Evolutionary conservation across 2,329 filamentous ascomycete species (phyloP).

Genomic region (Curvularia sp.): DNA sequence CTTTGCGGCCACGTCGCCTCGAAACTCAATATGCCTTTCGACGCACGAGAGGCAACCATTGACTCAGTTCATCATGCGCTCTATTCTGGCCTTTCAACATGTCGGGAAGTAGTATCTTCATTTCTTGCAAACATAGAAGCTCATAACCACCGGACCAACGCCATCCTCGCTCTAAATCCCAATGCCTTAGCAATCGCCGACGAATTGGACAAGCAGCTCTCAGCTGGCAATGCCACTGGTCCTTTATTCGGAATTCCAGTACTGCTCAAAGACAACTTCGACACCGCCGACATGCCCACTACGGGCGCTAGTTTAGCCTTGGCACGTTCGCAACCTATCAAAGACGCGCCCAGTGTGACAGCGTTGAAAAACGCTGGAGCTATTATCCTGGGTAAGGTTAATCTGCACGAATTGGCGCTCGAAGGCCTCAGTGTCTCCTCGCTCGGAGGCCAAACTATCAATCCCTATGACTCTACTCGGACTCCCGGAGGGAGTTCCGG

Average conservation of each 20-base stretch:
- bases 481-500: constrained; percentile 71
- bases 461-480: constrained; percentile 70
- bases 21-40: constrained; percentile 52
- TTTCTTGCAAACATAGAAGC: constrained; percentile 66
- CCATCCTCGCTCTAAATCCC: constrained; percentile 63
- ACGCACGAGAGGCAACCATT: constrained; percentile 66
- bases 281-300: constrained; percentile 63
- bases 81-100: constrained; percentile 61
- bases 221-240: constrained; percentile 59
- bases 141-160: constrained; percentile 65
- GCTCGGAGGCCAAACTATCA: constrained; percentile 68
- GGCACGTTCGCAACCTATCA: constrained; percentile 55
- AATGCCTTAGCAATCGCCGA: constrained; percentile 59
- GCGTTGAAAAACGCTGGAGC: constrained; percentile 61
- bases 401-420: constrained; percentile 69
- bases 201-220: constrained; percentile 57
- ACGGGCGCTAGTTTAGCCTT: constrained; percentile 64
- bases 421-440: constrained; percentile 70
- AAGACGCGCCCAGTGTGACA: constrained; percentile 60
- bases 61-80: constrained; percentile 64
- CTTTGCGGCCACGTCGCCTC: constrained; percentile 18
- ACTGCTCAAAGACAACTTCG: constrained; percentile 70
- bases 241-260: constrained; percentile 68
- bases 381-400: constrained; percentile 64
- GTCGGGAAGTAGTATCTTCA: constrained; percentile 61